Conservation (phyloP, 2,329 filamentous ascomycete genomes). For the Metarhizium rileyi region DNA sequence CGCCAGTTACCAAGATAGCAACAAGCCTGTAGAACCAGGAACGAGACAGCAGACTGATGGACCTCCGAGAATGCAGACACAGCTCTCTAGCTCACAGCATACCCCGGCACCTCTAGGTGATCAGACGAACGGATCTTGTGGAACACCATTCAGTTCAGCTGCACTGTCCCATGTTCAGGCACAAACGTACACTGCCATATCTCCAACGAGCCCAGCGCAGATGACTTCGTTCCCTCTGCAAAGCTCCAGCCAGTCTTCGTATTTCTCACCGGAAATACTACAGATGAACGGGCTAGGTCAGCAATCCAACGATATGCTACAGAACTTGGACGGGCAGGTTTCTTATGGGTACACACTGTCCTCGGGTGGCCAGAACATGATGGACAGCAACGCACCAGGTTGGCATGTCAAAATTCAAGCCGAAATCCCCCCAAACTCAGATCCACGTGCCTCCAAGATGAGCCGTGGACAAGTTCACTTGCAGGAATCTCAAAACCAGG, state of each 20-base stretch:
- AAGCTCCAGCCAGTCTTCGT: slow-evolving; percentile 22
- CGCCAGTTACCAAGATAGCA: slow-evolving; percentile 3
- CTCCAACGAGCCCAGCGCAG: slow-evolving; percentile 43
- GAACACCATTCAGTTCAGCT: slow-evolving; percentile 30
- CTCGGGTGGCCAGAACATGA: slow-evolving; percentile 19
- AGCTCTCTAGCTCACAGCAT: slow-evolving; percentile 11
- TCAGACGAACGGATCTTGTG: slow-evolving; percentile 27
- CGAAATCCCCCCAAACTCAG: slow-evolving; percentile 9
- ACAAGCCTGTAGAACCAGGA: slow-evolving; percentile 3
- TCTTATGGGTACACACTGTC: slow-evolving; percentile 44
- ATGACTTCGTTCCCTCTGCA: slow-evolving; percentile 29
- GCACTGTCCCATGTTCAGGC: slow-evolving; percentile 31
- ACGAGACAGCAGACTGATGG: slow-evolving; percentile 6
- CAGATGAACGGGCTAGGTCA: slow-evolving; percentile 37
- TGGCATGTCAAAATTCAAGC: slow-evolving; percentile 4
- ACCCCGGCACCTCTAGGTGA: slow-evolving; percentile 24
- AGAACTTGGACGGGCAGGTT: slow-evolving; percentile 65
- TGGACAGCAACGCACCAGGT: slow-evolving; percentile 25
- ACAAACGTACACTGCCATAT: slow-evolving; percentile 35
- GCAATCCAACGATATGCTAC: slow-evolving; percentile 43
- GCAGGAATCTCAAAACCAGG: slow-evolving; percentile 14
- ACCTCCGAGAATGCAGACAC: slow-evolving; percentile 11
- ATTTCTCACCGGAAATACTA: slow-evolving; percentile 45
- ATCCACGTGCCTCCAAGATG: slow-evolving; percentile 19
- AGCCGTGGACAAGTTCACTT: slow-evolving; percentile 17